A percentile compares a stretch with the other conserved stretches of the same genome.
phyloP scores from a whole-genome alignment of 1,139 yeast genomes.

The Yamadazyma buinensis region DNA sequence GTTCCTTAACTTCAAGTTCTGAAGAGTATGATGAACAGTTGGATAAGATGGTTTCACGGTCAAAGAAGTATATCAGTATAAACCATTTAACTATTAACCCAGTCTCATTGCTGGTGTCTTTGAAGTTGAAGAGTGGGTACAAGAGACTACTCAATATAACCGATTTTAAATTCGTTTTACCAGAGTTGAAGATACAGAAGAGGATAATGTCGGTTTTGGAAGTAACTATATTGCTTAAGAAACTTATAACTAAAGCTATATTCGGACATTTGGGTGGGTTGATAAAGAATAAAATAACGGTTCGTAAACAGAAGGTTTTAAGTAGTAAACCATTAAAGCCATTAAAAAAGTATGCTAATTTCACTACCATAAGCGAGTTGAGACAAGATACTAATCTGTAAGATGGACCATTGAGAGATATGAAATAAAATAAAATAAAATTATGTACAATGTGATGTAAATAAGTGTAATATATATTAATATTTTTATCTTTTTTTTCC shows the following conservation, averaged over 20 bases:
- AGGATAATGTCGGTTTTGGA: conserved; percentile 54
- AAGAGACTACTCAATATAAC: conserved; percentile 58
- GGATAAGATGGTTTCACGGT: conserved; percentile 55
- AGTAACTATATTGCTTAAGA: conserved; percentile 49
- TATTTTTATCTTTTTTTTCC: background rate
- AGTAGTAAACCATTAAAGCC: conserved; percentile 17
- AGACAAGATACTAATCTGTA: conserved; percentile 5
- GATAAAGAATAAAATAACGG: conserved; percentile 49
- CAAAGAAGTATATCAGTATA: conserved; percentile 56
- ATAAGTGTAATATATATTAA: too few relatives aligned
- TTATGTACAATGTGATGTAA: too few relatives aligned
- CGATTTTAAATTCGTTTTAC: conserved; percentile 52
- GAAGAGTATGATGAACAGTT: conserved; percentile 36
- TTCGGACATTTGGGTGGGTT: conserved; percentile 58
- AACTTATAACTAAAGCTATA: conserved; percentile 47
- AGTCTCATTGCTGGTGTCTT: conserved; percentile 51
- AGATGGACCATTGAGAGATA: too few relatives aligned
- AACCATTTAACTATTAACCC: conserved; percentile 45
- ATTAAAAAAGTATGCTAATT: conserved; percentile 24
- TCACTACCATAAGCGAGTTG: conserved; percentile 17
- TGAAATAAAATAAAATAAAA: too few relatives aligned
- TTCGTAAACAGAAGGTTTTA: conserved; percentile 13
- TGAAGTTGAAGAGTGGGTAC: conserved; percentile 53
- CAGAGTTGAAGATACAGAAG: conserved; percentile 46
- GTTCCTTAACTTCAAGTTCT: conserved; percentile 9